Evolutionary conservation across 2,329 filamentous ascomycete species (phyloP), one percentile per base, ranked within the genome.

Genomic region (Neonectria ditissima): DNA sequence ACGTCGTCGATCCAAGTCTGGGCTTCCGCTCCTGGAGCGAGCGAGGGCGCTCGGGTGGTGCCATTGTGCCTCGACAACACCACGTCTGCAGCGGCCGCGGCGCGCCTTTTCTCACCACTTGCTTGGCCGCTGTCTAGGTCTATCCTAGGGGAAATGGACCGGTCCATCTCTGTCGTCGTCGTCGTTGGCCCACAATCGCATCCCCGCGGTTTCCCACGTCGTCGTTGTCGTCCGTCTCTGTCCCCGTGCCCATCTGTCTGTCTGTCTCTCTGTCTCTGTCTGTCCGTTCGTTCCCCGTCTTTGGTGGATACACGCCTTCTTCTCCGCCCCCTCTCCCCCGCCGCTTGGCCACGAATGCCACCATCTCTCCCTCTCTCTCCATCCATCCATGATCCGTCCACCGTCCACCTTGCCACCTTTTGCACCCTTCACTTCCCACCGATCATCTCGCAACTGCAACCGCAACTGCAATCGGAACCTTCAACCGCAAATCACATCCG

Each of bases 61-160:
- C 70, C 70, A 73, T 58, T 47, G 16, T 58, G 57, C 51, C 20
- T 37, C 60, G 59, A 69, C 64, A 68, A 69, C 69, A 72, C 66
- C 69, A 69, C 70, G 47, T 61, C 57, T 66, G 65, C 68, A 70
- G 63, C 60, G 48, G 57, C 47, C 45, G 37, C 37, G 24, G 24
- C 24, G n/a, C 24, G 24, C 37, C 14, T 20, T 57, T 43, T 41
- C 28, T 22, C 34, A 64, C 47, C 55, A 37, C 22, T 32, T n/a
- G n/a, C n/a, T n/a, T n/a, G n/a, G n/a, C n/a, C n/a, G n/a, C n/a
- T n/a, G n/a, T n/a, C n/a, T n/a, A n/a, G n/a, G n/a, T n/a, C n/a
- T n/a, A n/a, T n/a, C n/a, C n/a, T n/a, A n/a, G 6, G 24, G 24
- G 4, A 26, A 6, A 26, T 6, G 6, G 24, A 26, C 24, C 24